A percentile compares a stretch with the other conserved stretches of the same genome.
Conservation (phyloP, 169 alveolate genomes). For the Cryptosporidium sp. region DNA sequence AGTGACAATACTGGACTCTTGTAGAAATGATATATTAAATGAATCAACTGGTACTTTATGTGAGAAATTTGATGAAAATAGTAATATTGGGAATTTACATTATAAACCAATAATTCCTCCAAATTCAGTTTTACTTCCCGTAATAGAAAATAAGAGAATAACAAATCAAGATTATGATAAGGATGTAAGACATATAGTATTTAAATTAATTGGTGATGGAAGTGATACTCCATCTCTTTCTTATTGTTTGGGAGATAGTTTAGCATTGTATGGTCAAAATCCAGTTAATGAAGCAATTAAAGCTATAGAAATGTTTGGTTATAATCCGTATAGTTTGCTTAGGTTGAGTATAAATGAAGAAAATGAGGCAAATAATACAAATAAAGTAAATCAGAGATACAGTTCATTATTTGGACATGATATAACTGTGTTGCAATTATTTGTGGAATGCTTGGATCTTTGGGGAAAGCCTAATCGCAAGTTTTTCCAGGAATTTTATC, state of each 20-base stretch:
- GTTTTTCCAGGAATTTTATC: conserved; percentile 67
- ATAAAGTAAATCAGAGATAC: conserved; percentile 50
- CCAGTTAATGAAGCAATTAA: conserved; percentile 26
- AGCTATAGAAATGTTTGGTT: conserved; percentile 62
- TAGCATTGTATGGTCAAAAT: conserved; percentile 76
- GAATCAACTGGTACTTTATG: conserved; percentile 23
- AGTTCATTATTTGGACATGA: conserved; percentile 42
- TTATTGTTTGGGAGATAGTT: conserved; percentile 74
- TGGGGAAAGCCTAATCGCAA: conserved; percentile 76
- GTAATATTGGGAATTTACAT: neutral
- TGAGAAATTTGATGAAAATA: neutral
- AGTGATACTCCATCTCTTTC: neutral
- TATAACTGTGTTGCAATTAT: conserved; percentile 74
- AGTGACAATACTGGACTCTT: conserved; percentile 6
- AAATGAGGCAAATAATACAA: neutral
- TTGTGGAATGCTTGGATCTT: conserved; percentile 75
- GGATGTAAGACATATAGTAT: conserved; percentile 75
- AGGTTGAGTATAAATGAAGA: conserved; percentile 45
- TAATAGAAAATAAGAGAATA: conserved; percentile 71
- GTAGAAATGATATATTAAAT: conserved; percentile 21
- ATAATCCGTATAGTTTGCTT: conserved; percentile 18
- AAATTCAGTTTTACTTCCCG: conserved; percentile 51
- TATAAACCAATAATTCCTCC: conserved; percentile 76
- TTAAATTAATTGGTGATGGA: conserved; percentile 49
- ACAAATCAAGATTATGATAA: conserved; percentile 69